Conservation (phyloP, 345 rosid species). For the Camelina hispida region DNA sequence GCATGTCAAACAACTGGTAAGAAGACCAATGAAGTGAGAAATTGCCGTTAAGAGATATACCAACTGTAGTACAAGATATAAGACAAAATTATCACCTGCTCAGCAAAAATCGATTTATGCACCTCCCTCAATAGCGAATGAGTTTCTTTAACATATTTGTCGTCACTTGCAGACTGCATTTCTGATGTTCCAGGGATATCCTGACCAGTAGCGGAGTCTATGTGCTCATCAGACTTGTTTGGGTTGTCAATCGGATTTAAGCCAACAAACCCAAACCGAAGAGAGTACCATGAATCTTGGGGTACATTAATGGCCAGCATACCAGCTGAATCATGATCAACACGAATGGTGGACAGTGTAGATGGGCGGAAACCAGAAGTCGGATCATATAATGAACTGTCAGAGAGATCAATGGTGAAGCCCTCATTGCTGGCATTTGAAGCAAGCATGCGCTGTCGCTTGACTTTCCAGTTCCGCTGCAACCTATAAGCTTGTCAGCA, state of each 20-base stretch:
- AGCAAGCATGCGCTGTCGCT: slow-evolving; percentile 80
- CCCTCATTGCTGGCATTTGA: slow-evolving; percentile 73
- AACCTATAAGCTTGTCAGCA: slow-evolving; percentile 60
- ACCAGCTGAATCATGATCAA: slow-evolving; percentile 89
- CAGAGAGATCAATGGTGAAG: slow-evolving; percentile 86
- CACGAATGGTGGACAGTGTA: slow-evolving; percentile 66
- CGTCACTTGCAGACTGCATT: slow-evolving; percentile 56
- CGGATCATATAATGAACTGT: slow-evolving; percentile 62
- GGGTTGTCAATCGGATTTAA: slow-evolving; percentile 41
- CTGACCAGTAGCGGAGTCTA: slow-evolving; percentile 38
- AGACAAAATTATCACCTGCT: slow-evolving; percentile 61
- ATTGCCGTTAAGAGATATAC: slow-evolving; percentile 17
- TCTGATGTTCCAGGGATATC: slow-evolving; percentile 43
- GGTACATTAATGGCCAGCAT: slow-evolving; percentile 90
- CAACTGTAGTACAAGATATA: slow-evolving; percentile 6
- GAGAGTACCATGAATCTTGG: slow-evolving; percentile 67
- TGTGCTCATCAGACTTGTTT: slow-evolving; percentile 46
- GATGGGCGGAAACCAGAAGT: slow-evolving; percentile 57
- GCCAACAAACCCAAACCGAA: slow-evolving; percentile 83
- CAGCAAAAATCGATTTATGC: slow-evolving; percentile 84
- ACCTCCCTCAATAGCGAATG: slow-evolving; percentile 71
- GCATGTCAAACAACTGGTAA: slow-evolving; percentile 79
- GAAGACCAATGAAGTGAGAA: slow-evolving; percentile 39
- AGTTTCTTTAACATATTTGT: slow-evolving; percentile 66
- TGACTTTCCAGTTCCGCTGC: slow-evolving; percentile 99